A percentile compares a stretch with the other conserved stretches of the same genome.
phyloP scores from a whole-genome alignment of 352 stramenopile genomes.

The Globisporangium cystogenes region DNA sequence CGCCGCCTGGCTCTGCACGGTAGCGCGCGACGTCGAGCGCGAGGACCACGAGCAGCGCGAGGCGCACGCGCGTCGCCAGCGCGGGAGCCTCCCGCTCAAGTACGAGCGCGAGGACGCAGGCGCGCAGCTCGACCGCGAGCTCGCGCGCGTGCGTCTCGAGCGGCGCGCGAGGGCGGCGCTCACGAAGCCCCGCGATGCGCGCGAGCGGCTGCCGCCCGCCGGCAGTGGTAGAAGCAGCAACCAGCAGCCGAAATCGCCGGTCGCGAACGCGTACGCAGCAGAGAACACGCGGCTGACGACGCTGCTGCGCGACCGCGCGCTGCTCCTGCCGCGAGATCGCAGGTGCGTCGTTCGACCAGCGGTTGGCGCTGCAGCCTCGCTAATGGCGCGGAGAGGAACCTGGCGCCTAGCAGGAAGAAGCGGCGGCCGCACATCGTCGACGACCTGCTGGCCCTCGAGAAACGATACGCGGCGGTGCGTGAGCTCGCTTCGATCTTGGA shows the following conservation, averaged over 20 bases:
- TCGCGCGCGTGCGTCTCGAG: slow-evolving; percentile 40
- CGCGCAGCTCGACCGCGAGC: slow-evolving; percentile 43
- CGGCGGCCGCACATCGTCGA: slow-evolving; percentile 51
- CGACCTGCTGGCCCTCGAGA: slow-evolving; percentile 67
- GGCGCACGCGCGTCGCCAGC: slow-evolving; percentile 91
- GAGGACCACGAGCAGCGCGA: slow-evolving; percentile 93
- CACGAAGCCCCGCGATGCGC: neutral
- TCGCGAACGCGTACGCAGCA: slow-evolving; percentile 38
- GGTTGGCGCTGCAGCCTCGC: too few relatives aligned
- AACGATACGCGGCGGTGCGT: slow-evolving; percentile 34
- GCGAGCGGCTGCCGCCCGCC: neutral
- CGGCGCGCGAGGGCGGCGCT: slow-evolving; percentile 9
- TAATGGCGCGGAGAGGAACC: neutral
- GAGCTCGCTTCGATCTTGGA: neutral
- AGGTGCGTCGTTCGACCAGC: too few relatives aligned
- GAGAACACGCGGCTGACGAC: slow-evolving; percentile 56
- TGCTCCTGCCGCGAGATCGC: neutral
- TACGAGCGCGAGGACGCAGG: slow-evolving; percentile 37
- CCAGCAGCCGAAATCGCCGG: slow-evolving; percentile 1
- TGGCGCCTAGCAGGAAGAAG: slow-evolving; percentile 47
- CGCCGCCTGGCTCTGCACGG: slow-evolving; percentile 52
- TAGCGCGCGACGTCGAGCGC: slow-evolving; percentile 42
- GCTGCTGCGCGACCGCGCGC: slow-evolving; percentile 36
- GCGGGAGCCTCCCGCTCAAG: slow-evolving; percentile 51
- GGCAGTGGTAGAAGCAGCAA: slow-evolving; percentile 25